phyloP scores from a whole-genome alignment of 306 rosid genomes.

The Ziziphus jujuba region DNA sequence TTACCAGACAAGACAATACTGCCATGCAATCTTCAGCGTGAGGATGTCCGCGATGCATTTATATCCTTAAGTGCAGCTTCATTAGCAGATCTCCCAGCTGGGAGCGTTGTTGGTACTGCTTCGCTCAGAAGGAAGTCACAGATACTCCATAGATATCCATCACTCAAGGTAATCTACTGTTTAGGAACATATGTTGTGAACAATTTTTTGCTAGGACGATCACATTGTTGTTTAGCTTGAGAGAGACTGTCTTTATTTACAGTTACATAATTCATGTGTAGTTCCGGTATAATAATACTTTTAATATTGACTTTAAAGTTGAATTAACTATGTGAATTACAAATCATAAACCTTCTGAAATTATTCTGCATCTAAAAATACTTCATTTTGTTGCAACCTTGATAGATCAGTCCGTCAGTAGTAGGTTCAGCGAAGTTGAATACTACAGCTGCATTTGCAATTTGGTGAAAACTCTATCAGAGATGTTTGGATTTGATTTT shows the following conservation, averaged over 20 bases:
- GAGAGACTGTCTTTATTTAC: background rate
- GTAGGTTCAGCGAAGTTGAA: too few species aligned
- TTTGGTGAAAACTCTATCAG: too few species aligned
- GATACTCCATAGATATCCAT: constrained; percentile 74
- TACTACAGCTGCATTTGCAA: too few species aligned
- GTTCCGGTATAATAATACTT: constrained; percentile 1
- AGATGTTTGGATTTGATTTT: background rate
- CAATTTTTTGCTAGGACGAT: background rate
- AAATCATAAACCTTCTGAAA: too few species aligned
- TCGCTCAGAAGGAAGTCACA: constrained; percentile 90
- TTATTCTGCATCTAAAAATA: too few species aligned
- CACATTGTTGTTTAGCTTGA: background rate
- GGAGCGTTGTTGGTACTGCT: constrained; percentile 84
- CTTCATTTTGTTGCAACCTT: too few species aligned
- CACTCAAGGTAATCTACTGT: constrained; percentile 53
- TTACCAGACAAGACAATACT: constrained; percentile 70
- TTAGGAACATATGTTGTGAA: background rate
- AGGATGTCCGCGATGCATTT: constrained; percentile 92
- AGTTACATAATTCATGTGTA: background rate
- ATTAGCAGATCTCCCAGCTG: constrained; percentile 63
- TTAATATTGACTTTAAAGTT: background rate
- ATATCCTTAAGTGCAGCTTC: constrained; percentile 71
- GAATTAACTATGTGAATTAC: background rate
- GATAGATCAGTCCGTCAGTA: too few species aligned
- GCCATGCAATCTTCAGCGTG: constrained; percentile 89